Conservation (phyloP, 306 rosid genomes). For the Cajanus cajan region DNA sequence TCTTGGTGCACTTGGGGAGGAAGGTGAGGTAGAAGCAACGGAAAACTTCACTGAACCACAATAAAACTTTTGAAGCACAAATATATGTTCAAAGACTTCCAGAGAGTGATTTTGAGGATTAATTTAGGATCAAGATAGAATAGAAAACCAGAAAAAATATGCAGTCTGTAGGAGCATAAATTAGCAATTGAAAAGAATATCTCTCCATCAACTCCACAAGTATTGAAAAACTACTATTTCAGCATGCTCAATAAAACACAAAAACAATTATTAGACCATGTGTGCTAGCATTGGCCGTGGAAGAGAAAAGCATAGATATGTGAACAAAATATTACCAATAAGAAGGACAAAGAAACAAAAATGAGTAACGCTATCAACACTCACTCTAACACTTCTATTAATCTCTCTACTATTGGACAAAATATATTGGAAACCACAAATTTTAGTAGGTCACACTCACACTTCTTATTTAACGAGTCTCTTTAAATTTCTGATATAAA, state of each 20-base stretch:
- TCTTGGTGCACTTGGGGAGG: background rate
- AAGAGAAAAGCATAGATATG: background rate
- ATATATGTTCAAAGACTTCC: background rate
- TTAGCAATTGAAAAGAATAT: background rate
- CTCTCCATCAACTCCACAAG: background rate
- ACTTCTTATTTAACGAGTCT: no score
- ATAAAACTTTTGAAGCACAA: background rate
- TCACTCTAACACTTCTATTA: no score
- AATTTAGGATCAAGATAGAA: background rate
- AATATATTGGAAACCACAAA: no score
- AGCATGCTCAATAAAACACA: background rate
- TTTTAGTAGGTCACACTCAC: no score
- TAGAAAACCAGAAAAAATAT: background rate
- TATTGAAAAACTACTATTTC: background rate
- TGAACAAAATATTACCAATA: background rate
- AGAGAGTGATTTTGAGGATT: background rate
- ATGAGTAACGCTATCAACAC: no score
- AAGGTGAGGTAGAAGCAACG: background rate
- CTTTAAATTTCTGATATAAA: no score
- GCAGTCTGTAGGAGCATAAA: background rate
- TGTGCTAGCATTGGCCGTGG: background rate
- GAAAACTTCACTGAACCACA: background rate
- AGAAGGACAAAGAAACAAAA: conserved; percentile 3
- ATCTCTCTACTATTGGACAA: no score
- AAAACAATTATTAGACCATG: background rate